Base-by-base conservation (phyloP, 352 stramenopile genomes). In the Globisporangium splendens region DNA sequence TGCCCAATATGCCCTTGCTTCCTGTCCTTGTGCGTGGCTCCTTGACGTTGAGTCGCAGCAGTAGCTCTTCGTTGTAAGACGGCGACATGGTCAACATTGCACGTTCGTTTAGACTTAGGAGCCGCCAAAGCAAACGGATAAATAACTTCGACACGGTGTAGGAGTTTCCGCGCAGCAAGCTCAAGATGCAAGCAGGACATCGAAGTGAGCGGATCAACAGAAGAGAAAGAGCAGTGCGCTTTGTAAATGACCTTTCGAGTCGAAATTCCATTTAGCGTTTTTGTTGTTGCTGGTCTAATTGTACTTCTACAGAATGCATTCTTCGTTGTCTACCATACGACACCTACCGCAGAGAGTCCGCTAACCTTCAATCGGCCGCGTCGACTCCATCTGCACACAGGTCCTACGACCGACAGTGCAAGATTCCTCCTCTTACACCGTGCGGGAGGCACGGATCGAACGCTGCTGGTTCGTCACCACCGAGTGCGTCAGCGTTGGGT, bases 371-470 rank as follows among this genome's bases (percentile, higher is more conserved):
- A 62, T 62, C 61, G 65, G 44, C 51, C 44, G 24, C 24, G 24
- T 33, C 44, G 51, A 44, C 38, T 20, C 12, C 35, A 46, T 39
- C 33, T 3, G n/a, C 28, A 8, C 28, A 52, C 21, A 46, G 33
- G 14, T 1, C 3, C 24, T 31, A 3, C 50, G 28, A 60, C 38
- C 42, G 5, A 24, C 7, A 12, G 4, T 43, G 38, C 38, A 43
- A 43, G 38, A 43, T 31, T 43, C 38, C 2, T 11, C 10, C 38
- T 10, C 61, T 83, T 83, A 84, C 22, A 88, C 77, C 6, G 75
- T 86, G 65, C 75, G 73, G 62, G 75, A 88, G 55, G 79, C 77
- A 41, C 79, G 79, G 58, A 87, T 84, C 50, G 77, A 86, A 44
- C 79, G 74, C 71, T 82, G 74, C 63, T 75, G 63, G 66, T 68